Base-by-base conservation (phyloP, 2,329 filamentous ascomycete species). In the Fusarium coffeatum region DNA sequence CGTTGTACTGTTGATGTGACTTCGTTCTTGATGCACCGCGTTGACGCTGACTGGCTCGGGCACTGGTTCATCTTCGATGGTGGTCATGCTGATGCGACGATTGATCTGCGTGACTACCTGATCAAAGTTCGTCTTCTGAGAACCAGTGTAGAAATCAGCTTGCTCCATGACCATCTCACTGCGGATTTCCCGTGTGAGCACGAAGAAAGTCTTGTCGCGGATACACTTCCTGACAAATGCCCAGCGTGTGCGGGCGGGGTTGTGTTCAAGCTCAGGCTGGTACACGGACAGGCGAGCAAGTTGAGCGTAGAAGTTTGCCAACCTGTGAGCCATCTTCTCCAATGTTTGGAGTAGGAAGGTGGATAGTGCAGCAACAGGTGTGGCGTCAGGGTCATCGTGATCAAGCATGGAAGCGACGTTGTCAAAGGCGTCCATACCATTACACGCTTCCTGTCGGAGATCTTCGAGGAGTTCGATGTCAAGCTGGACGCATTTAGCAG, bases 361-460 rank as follows among this genome's bases (percentile, higher is more conserved):
- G 2, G 83, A 79, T 6, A 84, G 65, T 1, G 81, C 80, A 5
- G 77, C 73, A 4, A 84, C 69, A 3, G 81, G 79, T 25, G 82
- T 79, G 1, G 74, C 69, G 22, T 82, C 80, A 1, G 77, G 78
- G 8, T 78, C 72, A 0, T 77, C 76, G n/a, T 82, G 68, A 10
- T 57, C 62, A 1, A 72, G 27, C 1, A 62, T 60, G 0, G 66
- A 55, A 68, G 82, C 81, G 28, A 87, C 78, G 23, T 78, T 80
- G 46, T 83, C 84, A 27, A 86, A 86, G 1, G 85, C 85, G 63
- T 88, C 85, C 84, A 88, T 88, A 11, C 86, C 86, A 23, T 79
- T 78, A 54, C 85, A 86, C 0, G 83, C 84, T 66, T 87, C 85
- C 49, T 84, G 82, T 9, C 86, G 81, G 3, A 87, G 82, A 56